Evolutionary conservation across 164 flowering plant genomes (phyloP), one percentile per base, ranked within the genome.

Genomic region (Platanus orientalis): DNA sequence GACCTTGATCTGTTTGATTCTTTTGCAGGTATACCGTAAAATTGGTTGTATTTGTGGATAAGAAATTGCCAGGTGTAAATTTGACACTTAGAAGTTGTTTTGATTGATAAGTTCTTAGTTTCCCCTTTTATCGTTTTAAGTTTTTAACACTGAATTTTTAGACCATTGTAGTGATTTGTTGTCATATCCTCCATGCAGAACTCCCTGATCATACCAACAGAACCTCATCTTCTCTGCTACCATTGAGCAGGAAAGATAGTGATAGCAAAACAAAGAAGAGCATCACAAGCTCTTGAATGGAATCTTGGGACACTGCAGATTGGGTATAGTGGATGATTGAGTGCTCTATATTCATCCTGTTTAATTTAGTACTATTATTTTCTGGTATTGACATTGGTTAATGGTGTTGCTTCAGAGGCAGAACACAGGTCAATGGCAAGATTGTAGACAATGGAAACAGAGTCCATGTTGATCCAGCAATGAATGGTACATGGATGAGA

Each of bases 211-310:
- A 97, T 9, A 75, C 76, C 1, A 71, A 61, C 66, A 87, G 78
- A 65, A 53, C 36, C 39, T 49, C 73, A 14, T 58, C 73, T 11
- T 56, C 83, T 30, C 73, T 83, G 72, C 73, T 91, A 24, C 96
- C 96, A 7, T 7, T 92, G 69, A 92, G 76, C 68, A 72, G 65
- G 25, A 88, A 80, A 73, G 96, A 87, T 39, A 89, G 77, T 68
- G 96, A 91, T 52, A 62, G 77, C 64, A 72, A 69, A 74, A 76
- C n/a, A 86, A 77, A 71, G 97, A 90, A 75, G 99, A 88, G 73
- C 79, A 71, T 63, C 85, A 76, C 81, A 89, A 84, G 69, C 87
- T 88, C 63, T 57, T 89, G 76, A 94, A 91, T 71, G 99, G 99
- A 63, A 89, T 62, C 87, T 36, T 89, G 62, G 53, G 98, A 94